These are phyloP conservation scores for Phytopythium ostracodes DNA, from an alignment of 352 stramenopile genomes.

Conservation along the genomic window DNA sequence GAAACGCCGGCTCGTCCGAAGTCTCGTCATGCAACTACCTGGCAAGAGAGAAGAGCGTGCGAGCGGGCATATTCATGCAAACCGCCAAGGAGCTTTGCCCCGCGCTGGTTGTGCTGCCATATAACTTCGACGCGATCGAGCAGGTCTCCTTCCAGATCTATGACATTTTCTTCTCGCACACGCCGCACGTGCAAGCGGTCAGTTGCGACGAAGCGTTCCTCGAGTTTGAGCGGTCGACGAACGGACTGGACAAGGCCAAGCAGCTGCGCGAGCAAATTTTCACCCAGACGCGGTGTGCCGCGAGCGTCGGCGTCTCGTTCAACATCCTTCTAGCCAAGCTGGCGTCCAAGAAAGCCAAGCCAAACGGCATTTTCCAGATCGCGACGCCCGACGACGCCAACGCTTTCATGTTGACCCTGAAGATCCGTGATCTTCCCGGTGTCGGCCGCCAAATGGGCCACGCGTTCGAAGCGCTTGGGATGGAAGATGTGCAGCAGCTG, in stretches of 20 bases:
- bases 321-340: constrained; percentile 95
- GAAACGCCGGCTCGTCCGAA: constrained; percentile 77
- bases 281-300: constrained; percentile 84
- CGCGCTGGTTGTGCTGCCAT: constrained; percentile 91
- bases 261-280: constrained; percentile 65
- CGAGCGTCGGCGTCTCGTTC: constrained; percentile 90
- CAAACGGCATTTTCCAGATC: constrained; percentile 82
- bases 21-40: constrained; percentile 96
- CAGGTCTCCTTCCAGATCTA: constrained; percentile 92
- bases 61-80: constrained; percentile 94
- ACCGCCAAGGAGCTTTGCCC: constrained; percentile 88
- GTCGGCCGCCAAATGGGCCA: constrained; percentile 59
- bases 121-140: constrained; percentile 91
- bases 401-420: constrained; percentile 61
- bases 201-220: constrained; percentile 96
- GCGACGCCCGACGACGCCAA: constrained; percentile 32
- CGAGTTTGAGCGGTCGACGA: constrained; percentile 65
- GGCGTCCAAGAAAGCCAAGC: constrained; percentile 92
- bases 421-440: constrained; percentile 74
- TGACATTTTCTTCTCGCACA: constrained; percentile 86
- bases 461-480: constrained; percentile 66
- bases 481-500: constrained; percentile 66
- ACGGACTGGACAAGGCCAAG: constrained; percentile 67
- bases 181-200: constrained; percentile 90
- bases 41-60: constrained; percentile 86